Evolutionary conservation across 768 basidiomycete species (phyloP), one percentile per base, ranked within the genome.

Genomic region (Exsudoporus frostii): DNA sequence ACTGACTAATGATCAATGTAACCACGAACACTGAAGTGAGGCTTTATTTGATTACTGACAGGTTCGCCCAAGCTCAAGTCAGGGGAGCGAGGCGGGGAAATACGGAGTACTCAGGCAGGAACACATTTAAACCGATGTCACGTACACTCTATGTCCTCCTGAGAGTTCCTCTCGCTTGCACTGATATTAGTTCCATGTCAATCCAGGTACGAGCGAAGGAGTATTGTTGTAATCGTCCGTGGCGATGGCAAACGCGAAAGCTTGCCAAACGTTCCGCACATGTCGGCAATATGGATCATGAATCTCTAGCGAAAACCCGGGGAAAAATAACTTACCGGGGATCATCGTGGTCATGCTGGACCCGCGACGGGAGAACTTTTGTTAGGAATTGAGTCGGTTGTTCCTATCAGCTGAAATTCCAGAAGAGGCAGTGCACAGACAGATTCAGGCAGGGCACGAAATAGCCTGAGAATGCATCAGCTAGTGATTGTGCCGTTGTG

Each of bases 401-500:
- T 58, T 47, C 49, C 53, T 53, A 36, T 8, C 54, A 60, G 57
- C 39, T 52, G 50, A 42, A 24, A 48, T 42, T 41, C 41, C 25
- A 38, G 50, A 29, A 30, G 32, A 43, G 30, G 48, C 40, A 14
- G 51, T 48, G 51, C 43, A 22, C 17, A 25, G 33, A 37, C 22
- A 40, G 30, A 29, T 17, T n/a, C 47, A 49, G 42, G 42, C 34
- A 38, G 29, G n/a, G 10, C 19, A 32, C 13, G 20, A 36, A 25
- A 27, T n/a, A n/a, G n/a, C n/a, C n/a, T 30, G 42, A 20, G 33
- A 48, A 20, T 24, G n/a, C 22, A n/a, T 38, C n/a, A 13, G 25
- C 13, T 19, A 27, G 11, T 25, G 22, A 17, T 30, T 10, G 11
- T 4, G 33, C 17, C 22, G 25, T 32, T 25, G 48, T 43, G 49